Base-by-base conservation (phyloP, 495 filamentous ascomycete genomes). In the Lophiotrema nucula region DNA sequence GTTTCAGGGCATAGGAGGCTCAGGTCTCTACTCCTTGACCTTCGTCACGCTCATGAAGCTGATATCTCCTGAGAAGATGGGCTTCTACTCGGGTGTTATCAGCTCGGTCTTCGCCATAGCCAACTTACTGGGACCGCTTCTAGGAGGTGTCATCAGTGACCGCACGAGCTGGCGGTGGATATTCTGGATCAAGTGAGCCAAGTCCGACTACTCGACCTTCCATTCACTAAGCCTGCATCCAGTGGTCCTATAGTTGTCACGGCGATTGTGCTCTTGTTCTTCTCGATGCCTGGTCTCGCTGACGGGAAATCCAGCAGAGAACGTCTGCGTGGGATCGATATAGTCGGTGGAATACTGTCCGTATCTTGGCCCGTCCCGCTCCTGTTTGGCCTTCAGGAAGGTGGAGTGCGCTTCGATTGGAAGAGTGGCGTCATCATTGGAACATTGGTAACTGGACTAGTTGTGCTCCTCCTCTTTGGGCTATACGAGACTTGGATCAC, bases 81-180 rank as follows among this genome's bases (percentile, higher is more conserved):
- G 71, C 3, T 73, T 62, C 4, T 79, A 74, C 51, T 74, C 77
- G 4, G 76, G 65, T 15, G 68, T 81, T 24, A 71, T 80, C 46
- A 75, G 77, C 21, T 66, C 73, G 16, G 73, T 77, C 13, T 74
- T 76, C 42, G 74, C 71, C n/a, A 47, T 80, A 8, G 72, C 74
- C 6, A 73, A 71, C 46, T 58, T 76, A 3, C 54, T 76, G 0
- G 76, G 76, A 2, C 76, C 75, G 6, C 58, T 79, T 13, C 49
- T 80, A 0, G 78, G 77, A 8, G 79, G 77, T 24, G 69, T 64
- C 1, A 77, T 81, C 15, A 49, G 48, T 25, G 46, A 72, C 67
- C 2, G 53, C 13, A 57, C 56, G 4, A 65, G 37, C 4, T 65
- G 62, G 62, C 22, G 62, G 18, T 60, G 56, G 59, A 57, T 65